Conservation (phyloP, 208 protist species). For the Trypanosoma theileri region DNA sequence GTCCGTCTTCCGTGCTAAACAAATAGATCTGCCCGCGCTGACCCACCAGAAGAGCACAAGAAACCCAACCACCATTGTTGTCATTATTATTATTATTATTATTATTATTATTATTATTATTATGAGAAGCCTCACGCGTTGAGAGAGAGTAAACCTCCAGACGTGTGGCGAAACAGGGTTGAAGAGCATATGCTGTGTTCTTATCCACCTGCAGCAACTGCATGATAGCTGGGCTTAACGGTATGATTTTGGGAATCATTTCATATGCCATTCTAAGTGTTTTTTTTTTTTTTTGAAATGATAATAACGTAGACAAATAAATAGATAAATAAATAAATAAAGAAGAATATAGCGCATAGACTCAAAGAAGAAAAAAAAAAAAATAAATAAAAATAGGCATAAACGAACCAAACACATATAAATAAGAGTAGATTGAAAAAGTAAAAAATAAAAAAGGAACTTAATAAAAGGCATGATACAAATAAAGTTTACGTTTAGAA, state of each 20-base stretch:
- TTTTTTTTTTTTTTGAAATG: no score
- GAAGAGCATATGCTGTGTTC: slow-evolving; percentile 13
- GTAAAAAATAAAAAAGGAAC: slow-evolving; percentile 10
- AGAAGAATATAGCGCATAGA: slow-evolving; percentile 13
- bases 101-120: background rate
- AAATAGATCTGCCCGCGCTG: slow-evolving; percentile 17
- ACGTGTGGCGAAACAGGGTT: slow-evolving; percentile 19
- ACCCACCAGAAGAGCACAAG: slow-evolving; percentile 9
- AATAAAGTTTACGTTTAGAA: no score
- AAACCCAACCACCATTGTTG: background rate
- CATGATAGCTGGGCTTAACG: slow-evolving; percentile 13
- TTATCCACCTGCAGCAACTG: slow-evolving; percentile 1
- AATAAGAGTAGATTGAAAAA: no score
- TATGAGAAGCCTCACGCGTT: no score
- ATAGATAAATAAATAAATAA: slow-evolving; percentile 25
- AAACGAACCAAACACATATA: no score
- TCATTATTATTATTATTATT: background rate
- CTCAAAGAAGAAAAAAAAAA: slow-evolving; percentile 18
- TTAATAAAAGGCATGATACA: background rate
- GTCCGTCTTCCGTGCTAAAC: slow-evolving; percentile 5
- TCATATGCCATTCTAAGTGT: background rate
- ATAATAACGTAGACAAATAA: no score
- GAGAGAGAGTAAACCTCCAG: slow-evolving; percentile 17
- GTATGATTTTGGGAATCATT: slow-evolving; percentile 4
- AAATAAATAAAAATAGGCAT: no score